A percentile compares a stretch with the other conserved stretches of the same genome.
Evolutionary conservation across 805 yeast species (phyloP).

Genomic region (Hanseniaspora thailandica): DNA sequence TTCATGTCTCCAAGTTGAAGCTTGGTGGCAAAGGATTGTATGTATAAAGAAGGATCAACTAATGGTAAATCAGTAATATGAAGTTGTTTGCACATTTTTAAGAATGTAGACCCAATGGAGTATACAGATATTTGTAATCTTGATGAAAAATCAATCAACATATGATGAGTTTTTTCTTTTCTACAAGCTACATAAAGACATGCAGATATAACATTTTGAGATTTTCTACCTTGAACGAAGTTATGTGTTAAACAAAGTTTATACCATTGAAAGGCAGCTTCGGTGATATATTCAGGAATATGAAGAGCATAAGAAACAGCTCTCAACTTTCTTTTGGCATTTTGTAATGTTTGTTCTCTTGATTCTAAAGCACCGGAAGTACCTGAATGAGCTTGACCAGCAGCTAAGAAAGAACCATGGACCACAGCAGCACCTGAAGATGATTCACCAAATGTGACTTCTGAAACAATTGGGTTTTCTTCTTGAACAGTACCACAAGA

Average conservation of each 20-base stretch:
- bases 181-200: constrained; percentile 93
- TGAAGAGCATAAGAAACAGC: constrained; percentile 67
- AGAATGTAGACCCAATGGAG: constrained; percentile 89
- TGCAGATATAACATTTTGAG: constrained; percentile 90
- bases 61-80: constrained; percentile 68
- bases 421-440: constrained; percentile 91
- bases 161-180: constrained; percentile 78
- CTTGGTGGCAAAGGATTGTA: constrained; percentile 85
- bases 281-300: constrained; percentile 76
- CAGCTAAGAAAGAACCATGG: constrained; percentile 85
- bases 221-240: constrained; percentile 93
- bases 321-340: constrained; percentile 67
- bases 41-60: constrained; percentile 88
- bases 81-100: constrained; percentile 79
- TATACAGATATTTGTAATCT: constrained; percentile 81
- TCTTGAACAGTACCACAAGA: constrained; percentile 79
- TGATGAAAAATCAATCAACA: constrained; percentile 91
- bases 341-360: constrained; percentile 76
- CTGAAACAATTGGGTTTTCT: constrained; percentile 90
- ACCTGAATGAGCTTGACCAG: constrained; percentile 70
- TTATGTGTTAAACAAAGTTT: constrained; percentile 72
- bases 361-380: constrained; percentile 62
- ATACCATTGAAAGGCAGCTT: constrained; percentile 82
- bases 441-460: constrained; percentile 86
- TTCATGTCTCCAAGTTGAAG: constrained; percentile 67